Conservation (phyloP, 2,329 filamentous ascomycete genomes). For the Aquanectria penicillioides region DNA sequence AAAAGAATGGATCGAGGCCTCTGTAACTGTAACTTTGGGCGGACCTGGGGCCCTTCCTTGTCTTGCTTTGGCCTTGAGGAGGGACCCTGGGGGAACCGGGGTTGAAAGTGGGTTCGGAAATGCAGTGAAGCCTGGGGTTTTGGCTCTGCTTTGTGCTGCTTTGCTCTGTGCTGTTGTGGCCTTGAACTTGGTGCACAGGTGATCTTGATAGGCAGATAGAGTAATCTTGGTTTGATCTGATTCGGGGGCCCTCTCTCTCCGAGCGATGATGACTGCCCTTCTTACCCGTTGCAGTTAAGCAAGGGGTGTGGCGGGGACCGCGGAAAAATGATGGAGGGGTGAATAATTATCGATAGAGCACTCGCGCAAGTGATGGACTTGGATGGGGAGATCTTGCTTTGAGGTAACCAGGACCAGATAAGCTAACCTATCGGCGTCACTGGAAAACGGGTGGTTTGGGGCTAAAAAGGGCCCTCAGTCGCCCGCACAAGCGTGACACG, state of each 20-base stretch:
- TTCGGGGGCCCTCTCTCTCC: constrained; percentile 3
- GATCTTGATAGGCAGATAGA: constrained; percentile 19
- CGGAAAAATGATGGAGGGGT: constrained; percentile 20
- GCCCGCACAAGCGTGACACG: constrained; percentile 28
- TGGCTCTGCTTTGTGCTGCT: constrained; percentile 21
- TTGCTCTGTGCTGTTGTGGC: constrained; percentile 12
- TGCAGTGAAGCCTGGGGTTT: constrained; percentile 25
- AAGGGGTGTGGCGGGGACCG: constrained; percentile 16
- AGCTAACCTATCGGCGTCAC: constrained; percentile 69
- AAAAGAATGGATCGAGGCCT: constrained; percentile 10
- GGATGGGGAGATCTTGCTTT: constrained; percentile 39
- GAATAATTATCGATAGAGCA: constrained; percentile 12
- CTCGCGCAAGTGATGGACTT: constrained; percentile 13
- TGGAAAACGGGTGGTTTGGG: constrained; percentile 39
- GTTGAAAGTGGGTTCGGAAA: constrained; percentile 32
- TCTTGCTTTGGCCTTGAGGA: neutral
- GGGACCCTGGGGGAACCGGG: constrained; percentile 36
- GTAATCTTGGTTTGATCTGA: no score
- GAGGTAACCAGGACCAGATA: constrained; percentile 67
- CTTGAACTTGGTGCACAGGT: no score
- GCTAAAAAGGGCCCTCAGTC: constrained; percentile 24
- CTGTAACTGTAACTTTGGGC: neutral
- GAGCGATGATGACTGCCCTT: constrained; percentile 1
- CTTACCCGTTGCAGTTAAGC: constrained; percentile 11
- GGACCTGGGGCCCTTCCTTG: constrained; percentile 17